Evolutionary conservation across 2,329 filamentous ascomycete genomes (phyloP).

Genomic region (Ceratocystis smalleyi): DNA sequence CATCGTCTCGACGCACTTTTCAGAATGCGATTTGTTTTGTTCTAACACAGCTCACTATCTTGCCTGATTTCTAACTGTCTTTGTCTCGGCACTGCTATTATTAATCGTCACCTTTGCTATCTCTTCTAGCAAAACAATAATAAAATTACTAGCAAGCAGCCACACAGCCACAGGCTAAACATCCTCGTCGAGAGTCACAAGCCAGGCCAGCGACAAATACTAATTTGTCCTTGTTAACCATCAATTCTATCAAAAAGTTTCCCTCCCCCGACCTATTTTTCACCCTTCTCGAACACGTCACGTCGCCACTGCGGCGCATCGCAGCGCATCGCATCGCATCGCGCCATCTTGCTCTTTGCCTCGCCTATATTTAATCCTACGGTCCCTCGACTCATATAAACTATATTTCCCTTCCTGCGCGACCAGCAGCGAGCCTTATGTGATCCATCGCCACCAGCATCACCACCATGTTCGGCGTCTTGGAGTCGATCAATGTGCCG

Average conservation of each 20-base stretch:
- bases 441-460: conserved; percentile 7
- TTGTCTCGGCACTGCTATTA: background rate
- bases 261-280: background rate
- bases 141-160: background rate
- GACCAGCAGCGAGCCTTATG: conserved; percentile 5
- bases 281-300: conserved; percentile 1
- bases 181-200: background rate
- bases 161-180: background rate
- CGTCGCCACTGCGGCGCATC: conserved; percentile 1
- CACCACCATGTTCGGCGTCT: conserved; percentile 30
- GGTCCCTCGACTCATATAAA: background rate
- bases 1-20: background rate
- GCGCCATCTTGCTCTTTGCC: background rate
- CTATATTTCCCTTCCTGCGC: background rate
- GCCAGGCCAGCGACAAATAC: background rate
- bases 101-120: background rate
- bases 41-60: background rate
- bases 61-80: background rate
- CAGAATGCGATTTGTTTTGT: background rate
- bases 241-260: background rate
- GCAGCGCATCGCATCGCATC: background rate
- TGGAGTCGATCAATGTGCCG: conserved; percentile 27
- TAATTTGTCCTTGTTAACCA: background rate
- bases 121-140: background rate
- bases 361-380: background rate